Evolutionary conservation across 306 rosid genomes (phyloP).

Genomic region (Cucurbita argyrosperma): DNA sequence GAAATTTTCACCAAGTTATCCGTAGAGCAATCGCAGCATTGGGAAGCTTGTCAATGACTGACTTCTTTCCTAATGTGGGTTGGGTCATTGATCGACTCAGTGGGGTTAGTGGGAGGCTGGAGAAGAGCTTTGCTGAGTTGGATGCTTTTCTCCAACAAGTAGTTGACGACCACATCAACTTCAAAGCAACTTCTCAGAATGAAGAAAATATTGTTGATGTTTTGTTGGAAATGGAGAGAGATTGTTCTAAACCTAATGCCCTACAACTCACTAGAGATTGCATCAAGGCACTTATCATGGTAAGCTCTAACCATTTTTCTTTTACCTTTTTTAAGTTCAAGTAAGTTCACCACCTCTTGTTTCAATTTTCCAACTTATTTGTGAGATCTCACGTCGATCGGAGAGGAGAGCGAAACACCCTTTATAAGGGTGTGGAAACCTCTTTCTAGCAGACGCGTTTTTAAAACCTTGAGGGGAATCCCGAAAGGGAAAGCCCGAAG

Average conservation of each 20-base stretch:
- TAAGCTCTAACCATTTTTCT: neutral
- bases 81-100: neutral
- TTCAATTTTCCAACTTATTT: neutral
- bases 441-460: too few species aligned
- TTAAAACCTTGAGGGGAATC: too few species aligned
- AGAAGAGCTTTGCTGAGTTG: neutral
- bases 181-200: neutral
- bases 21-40: constrained; percentile 9
- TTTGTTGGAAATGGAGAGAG: neutral
- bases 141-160: neutral
- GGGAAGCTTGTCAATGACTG: constrained; percentile 21
- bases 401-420: too few species aligned
- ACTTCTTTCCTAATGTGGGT: neutral
- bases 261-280: neutral
- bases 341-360: neutral
- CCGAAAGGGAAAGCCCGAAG: too few species aligned
- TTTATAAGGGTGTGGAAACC: too few species aligned
- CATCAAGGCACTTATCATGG: neutral
- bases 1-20: constrained; percentile 4
- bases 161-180: neutral
- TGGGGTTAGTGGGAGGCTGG: neutral
- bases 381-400: too few species aligned
- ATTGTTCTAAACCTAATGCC: neutral
- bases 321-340: neutral
- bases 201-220: constrained; percentile 1